phyloP scores from a whole-genome alignment of 1,284 basidiomycete genomes.

The Pyrrhoderma lamaoense region DNA sequence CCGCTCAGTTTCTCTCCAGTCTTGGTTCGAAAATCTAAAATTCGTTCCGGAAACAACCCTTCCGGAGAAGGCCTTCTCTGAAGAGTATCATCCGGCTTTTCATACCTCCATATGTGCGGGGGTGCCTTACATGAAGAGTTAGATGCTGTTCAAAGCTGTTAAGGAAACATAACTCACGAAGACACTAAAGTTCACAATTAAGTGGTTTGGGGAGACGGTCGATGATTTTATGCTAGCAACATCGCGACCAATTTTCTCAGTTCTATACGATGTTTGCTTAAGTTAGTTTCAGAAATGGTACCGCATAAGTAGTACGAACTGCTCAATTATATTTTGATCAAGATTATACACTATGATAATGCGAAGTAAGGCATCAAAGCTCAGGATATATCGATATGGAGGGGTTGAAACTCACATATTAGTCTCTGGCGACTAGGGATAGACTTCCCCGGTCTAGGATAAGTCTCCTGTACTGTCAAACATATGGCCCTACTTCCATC shows the following conservation, averaged over 20 bases:
- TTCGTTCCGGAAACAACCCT: slow-evolving; percentile 7
- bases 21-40: slow-evolving; percentile 10
- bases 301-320: no score
- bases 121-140: slow-evolving; percentile 2
- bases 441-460: slow-evolving; percentile 3
- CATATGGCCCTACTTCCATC: slow-evolving; percentile 11
- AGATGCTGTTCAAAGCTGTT: no score
- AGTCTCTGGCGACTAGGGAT: slow-evolving; percentile 4
- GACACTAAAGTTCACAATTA: slow-evolving; percentile 13
- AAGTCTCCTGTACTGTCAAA: neutral
- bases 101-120: slow-evolving; percentile 14
- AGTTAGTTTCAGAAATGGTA: no score
- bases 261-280: no score
- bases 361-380: no score
- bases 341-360: slow-evolving; percentile 8
- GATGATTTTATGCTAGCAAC: slow-evolving; percentile 5
- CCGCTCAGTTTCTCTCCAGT: no score
- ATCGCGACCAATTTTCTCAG: slow-evolving; percentile 12
- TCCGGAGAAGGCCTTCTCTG: slow-evolving; percentile 5
- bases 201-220: neutral
- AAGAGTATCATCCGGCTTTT: neutral
- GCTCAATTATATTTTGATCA: slow-evolving; percentile 6
- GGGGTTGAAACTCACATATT: slow-evolving; percentile 9
- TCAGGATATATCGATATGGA: no score
- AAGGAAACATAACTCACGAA: neutral